Conservation (phyloP, 129 eudicot species). For the Helianthus tuberosus region DNA sequence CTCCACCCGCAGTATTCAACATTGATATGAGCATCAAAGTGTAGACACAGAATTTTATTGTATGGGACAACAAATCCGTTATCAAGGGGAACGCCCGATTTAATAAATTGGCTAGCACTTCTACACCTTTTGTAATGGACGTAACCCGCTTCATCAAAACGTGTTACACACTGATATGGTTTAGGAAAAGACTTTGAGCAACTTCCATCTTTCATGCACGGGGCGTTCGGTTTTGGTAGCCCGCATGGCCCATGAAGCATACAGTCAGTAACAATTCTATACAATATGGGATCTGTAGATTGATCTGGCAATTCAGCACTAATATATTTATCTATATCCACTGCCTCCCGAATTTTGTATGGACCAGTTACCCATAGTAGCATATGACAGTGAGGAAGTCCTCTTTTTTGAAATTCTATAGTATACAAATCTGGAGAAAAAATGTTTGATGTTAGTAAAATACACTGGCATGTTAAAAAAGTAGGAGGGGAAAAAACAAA, state of each 20-base stretch:
- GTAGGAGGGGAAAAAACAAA: no score
- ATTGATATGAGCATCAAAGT: no score
- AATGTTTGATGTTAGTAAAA: no score
- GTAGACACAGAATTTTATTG: neutral
- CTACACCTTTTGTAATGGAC: neutral
- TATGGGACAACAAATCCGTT: neutral
- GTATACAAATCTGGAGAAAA: no score
- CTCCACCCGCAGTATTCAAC: no score
- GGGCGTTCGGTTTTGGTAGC: neutral
- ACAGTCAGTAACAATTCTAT: neutral
- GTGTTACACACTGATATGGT: neutral
- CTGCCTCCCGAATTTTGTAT: no score
- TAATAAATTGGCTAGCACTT: neutral
- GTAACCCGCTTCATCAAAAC: constrained; percentile 1
- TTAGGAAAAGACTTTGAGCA: neutral
- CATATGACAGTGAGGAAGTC: no score
- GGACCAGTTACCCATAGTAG: no score
- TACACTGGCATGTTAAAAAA: no score
- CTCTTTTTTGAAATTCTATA: no score
- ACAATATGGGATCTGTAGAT: neutral
- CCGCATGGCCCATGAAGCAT: constrained; percentile 15
- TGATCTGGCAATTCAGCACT: constrained; percentile 6
- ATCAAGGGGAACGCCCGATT: neutral
- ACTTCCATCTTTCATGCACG: neutral
- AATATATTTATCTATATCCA: no score